Evolutionary conservation across 495 filamentous ascomycete species (phyloP).

Genomic region (Podospora pseudopauciseta): DNA sequence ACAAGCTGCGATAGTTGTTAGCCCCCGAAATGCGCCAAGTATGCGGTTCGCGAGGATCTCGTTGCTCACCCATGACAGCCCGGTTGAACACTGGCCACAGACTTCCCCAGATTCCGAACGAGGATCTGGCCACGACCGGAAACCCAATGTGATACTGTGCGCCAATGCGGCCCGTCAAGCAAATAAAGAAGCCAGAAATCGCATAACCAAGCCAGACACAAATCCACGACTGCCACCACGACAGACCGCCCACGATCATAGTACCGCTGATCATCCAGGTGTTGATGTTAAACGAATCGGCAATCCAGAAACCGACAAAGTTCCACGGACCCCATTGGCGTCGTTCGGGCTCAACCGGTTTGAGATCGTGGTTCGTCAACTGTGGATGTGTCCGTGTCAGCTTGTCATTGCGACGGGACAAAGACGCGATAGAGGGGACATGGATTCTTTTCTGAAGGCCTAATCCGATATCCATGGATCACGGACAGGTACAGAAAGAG

Average conservation of each 20-base stretch:
- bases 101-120: constrained; percentile 83
- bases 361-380: constrained; percentile 86
- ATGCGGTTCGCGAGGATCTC: not conserved
- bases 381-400: constrained; percentile 16
- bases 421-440: not conserved
- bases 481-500: not conserved
- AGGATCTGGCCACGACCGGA: constrained; percentile 69
- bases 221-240: constrained; percentile 96
- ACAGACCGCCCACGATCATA: constrained; percentile 68
- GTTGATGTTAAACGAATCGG: constrained; percentile 95
- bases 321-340: constrained; percentile 87
- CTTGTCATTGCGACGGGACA: not conserved
- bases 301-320: constrained; percentile 88
- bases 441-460: not conserved
- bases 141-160: constrained; percentile 89
- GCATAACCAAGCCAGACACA: constrained; percentile 84
- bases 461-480: not conserved
- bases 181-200: constrained; percentile 71
- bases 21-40: not conserved
- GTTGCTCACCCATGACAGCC: constrained; percentile 63
- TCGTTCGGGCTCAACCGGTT: constrained; percentile 81
- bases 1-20: constrained; percentile 44
- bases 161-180: constrained; percentile 76
- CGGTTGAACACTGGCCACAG: constrained; percentile 91
- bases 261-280: constrained; percentile 97